Evolutionary conservation across 1,139 yeast genomes (phyloP), one percentile per base, ranked within the genome.

Genomic region (Casaregolazyma lundiana): DNA sequence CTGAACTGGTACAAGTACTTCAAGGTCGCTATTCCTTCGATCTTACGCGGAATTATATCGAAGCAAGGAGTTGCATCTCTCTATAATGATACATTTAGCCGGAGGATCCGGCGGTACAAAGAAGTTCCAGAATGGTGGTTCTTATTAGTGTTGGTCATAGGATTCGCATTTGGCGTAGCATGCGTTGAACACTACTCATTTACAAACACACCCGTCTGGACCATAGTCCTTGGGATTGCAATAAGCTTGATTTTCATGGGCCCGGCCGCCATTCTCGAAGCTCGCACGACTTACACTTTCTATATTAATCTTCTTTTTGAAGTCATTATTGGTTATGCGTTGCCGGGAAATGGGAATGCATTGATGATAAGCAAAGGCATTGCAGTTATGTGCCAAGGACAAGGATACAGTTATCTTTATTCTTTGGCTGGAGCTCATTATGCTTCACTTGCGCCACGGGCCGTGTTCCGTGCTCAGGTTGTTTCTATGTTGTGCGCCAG

Each of bases 71-170:
- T 38, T 1, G n/a, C 26, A 21, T 38, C 39, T 11, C 24, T 41
- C 6, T 44, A 39, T 19, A 38, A 39, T 22, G 47, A 35, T 17
- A 35, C 39, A 8, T 39, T 38, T 19, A 35, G 40, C 15, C 3
- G n/a, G 6, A 26, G 26, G 16, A 34, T 41, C 18, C 20, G 35
- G 15, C 11, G 64, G 19, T 77, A 77, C 59, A 69, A 68, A 32
- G 85, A 80, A 55, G 84, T 78, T 35, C 86, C 86, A n/a, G 81
- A 78, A 48, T 76, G 77, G 76, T 77, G 78, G 72, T 80, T 75
- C 54, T 54, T 75, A 22, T 46, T 63, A 8, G 68, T 80, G 18
- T 64, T 80, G 50, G 49, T 73, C 7, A 52, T 73, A 29, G 69
- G 83, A 2, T 54, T 79, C 3, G 72, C 68, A 3, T 64, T 78